Evolutionary conservation across 2,329 filamentous ascomycete species (phyloP).

Genomic region (Talaromyces islandicus): DNA sequence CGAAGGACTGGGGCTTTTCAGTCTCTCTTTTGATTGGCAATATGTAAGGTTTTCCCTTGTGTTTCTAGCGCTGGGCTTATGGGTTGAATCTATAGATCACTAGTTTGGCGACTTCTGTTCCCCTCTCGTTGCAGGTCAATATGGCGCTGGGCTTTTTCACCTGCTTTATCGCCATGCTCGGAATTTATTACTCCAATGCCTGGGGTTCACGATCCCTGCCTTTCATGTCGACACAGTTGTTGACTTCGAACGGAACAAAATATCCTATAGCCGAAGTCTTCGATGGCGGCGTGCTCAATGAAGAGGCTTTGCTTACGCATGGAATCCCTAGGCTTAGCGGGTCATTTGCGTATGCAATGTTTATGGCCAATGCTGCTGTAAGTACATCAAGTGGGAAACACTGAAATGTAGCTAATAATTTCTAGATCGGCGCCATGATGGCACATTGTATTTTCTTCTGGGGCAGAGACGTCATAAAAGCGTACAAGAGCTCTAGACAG

Average conservation of each 20-base stretch:
- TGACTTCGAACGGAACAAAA: conserved; percentile 31
- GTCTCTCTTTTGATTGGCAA: conserved; percentile 50
- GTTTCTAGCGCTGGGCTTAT: background rate
- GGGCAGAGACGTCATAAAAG: conserved; percentile 45
- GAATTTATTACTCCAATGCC: conserved; percentile 47
- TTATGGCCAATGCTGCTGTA: conserved; percentile 54
- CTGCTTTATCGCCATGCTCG: conserved; percentile 47
- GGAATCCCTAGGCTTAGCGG: conserved; percentile 46
- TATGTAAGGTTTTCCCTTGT: conserved; percentile 18
- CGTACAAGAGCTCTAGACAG: conserved; percentile 43
- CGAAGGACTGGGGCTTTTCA: conserved; percentile 48
- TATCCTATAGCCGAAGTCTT: conserved; percentile 41
- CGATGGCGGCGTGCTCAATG: conserved; percentile 18
- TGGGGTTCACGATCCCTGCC: conserved; percentile 45
- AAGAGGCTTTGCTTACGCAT: conserved; percentile 34
- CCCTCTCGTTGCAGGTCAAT: conserved; percentile 47
- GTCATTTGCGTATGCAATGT: conserved; percentile 48
- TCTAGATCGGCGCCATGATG: conserved; percentile 51
- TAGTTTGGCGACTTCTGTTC: conserved; percentile 48
- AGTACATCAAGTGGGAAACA: conserved; percentile 17
- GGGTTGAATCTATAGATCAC: conserved; percentile 39
- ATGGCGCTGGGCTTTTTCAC: conserved; percentile 40
- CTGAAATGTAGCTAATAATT: background rate
- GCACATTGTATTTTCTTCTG: conserved; percentile 51
- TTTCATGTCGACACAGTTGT: conserved; percentile 51